Percentiles rank a stretch among this genome's conserved stretches.
Evolutionary conservation across 371 early-diverging fungal species (phyloP).

Genomic region (Rhizopus stolonifer): DNA sequence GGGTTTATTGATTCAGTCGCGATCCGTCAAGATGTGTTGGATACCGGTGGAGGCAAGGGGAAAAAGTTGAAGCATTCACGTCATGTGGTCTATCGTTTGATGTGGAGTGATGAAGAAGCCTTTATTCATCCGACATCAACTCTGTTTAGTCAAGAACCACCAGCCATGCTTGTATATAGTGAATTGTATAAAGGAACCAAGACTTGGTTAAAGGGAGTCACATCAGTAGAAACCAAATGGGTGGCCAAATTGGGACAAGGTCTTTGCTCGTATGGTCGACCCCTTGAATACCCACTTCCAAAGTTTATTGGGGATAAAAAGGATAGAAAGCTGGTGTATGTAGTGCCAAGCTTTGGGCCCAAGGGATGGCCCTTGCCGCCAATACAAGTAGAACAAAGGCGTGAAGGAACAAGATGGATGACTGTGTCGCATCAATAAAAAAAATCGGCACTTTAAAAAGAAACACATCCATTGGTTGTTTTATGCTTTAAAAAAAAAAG

Average conservation of each 20-base stretch:
- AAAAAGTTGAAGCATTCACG: conserved; percentile 45
- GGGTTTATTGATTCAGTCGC: conserved; percentile 94
- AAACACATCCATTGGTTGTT: no score
- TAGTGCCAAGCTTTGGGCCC: conserved; percentile 74
- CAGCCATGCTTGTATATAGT: conserved; percentile 75
- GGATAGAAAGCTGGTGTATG: conserved; percentile 67
- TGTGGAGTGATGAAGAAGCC: conserved; percentile 76
- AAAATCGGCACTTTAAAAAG: neutral
- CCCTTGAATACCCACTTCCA: conserved; percentile 62
- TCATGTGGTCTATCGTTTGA: conserved; percentile 71
- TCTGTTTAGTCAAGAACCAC: conserved; percentile 68
- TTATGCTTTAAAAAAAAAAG: no score
- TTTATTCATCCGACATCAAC: conserved; percentile 78
- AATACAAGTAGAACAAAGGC: conserved; percentile 65
- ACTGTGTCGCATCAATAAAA: conserved; percentile 1
- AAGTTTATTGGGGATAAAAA: conserved; percentile 51
- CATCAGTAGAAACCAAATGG: conserved; percentile 80
- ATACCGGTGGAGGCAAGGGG: conserved; percentile 53
- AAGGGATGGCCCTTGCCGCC: conserved; percentile 76
- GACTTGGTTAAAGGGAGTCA: conserved; percentile 81
- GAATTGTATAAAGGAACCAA: conserved; percentile 57
- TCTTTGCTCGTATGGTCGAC: conserved; percentile 67
- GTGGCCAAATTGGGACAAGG: conserved; percentile 67
- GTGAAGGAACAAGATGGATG: conserved; percentile 69
- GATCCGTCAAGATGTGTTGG: conserved; percentile 68